These are phyloP conservation scores for Microbotryomycetes sp. DNA, from an alignment of 1,284 basidiomycete species.

Conservation along the genomic window DNA sequence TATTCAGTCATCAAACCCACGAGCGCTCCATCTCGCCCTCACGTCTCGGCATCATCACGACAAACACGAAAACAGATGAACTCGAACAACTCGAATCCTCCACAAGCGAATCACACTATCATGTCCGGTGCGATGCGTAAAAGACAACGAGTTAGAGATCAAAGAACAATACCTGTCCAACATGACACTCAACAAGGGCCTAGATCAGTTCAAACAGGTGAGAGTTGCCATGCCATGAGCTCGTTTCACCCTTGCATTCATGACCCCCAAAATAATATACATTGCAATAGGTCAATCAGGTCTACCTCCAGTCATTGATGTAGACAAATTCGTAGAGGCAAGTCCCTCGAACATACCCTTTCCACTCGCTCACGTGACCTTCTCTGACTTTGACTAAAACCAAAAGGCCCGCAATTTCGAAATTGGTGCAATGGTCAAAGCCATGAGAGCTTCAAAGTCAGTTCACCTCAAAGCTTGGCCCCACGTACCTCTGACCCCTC, in stretches of 20 bases:
- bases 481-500: neutral
- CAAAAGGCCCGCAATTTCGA: conserved; percentile 72
- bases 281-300: conserved; percentile 13
- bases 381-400: no score
- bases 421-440: conserved; percentile 75
- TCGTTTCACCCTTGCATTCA: no score
- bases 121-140: neutral
- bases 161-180: neutral
- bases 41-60: no score
- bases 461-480: neutral
- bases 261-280: no score
- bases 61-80: no score
- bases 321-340: conserved; percentile 80
- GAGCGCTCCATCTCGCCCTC: no score
- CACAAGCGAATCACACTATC: no score
- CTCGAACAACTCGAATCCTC: no score
- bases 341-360: conserved; percentile 21
- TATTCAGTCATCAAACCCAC: no score
- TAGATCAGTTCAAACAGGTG: no score
- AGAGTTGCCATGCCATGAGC: no score
- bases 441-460: conserved; percentile 71
- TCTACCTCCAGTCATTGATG: conserved; percentile 68
- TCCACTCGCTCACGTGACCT: neutral
- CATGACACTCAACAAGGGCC: no score
- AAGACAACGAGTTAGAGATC: fast-evolving